These are phyloP conservation scores for Dipodascus albidus DNA, from an alignment of 805 yeast species.

Conservation along the genomic window DNA sequence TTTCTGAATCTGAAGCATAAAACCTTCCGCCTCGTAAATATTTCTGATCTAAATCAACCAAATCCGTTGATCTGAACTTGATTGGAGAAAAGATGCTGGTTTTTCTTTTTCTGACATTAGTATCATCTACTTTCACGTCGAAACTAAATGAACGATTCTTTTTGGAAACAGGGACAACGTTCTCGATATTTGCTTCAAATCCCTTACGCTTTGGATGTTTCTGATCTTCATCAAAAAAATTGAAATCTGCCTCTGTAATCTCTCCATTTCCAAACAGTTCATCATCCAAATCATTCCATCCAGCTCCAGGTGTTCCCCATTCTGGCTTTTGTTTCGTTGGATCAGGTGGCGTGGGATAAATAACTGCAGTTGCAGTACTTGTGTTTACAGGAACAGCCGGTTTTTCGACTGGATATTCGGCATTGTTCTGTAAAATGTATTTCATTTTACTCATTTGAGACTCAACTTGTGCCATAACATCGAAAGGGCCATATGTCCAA, in stretches of 20 bases:
- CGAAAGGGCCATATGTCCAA: slow-evolving; percentile 3
- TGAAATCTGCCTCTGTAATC: slow-evolving; percentile 32
- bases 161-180: not conserved
- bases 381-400: slow-evolving; percentile 2
- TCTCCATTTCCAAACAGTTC: slow-evolving; percentile 26
- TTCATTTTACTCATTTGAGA: not conserved
- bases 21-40: slow-evolving; percentile 87
- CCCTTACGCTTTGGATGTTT: slow-evolving; percentile 4
- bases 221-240: slow-evolving; percentile 25
- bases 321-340: slow-evolving; percentile 13
- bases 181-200: not conserved
- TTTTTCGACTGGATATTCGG: slow-evolving; percentile 1
- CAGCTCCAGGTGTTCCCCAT: slow-evolving; percentile 14
- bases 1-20: slow-evolving; percentile 36
- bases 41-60: slow-evolving; percentile 68
- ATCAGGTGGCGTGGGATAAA: slow-evolving; percentile 28
- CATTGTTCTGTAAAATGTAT: slow-evolving; percentile 5
- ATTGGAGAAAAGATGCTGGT: slow-evolving; percentile 74
- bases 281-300: slow-evolving; percentile 22
- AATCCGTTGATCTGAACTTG: slow-evolving; percentile 68
- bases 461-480: not conserved
- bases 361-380: slow-evolving; percentile 8
- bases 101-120: slow-evolving; percentile 15
- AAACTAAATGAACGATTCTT: slow-evolving; percentile 6
- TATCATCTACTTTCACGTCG: slow-evolving; percentile 12